Evolutionary conservation across 371 early-diverging fungal genomes (phyloP), one percentile per base, ranked within the genome.

Genomic region (Haplosporangium sp.): DNA sequence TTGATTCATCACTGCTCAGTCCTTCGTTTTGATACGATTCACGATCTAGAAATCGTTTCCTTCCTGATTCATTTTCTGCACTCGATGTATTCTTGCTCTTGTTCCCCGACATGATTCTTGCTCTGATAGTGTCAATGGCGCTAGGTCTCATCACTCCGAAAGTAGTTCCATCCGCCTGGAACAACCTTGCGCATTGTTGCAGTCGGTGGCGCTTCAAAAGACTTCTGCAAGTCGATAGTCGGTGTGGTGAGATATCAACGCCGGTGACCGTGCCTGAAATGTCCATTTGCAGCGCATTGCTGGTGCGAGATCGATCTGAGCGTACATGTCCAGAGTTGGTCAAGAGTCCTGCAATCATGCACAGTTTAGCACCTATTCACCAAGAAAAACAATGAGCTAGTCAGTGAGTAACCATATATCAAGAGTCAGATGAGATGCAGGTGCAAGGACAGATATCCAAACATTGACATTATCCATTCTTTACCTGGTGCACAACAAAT

Each of bases 241-340:
- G 86, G 68, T 92, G 89, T 5, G 68, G 53, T 0, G 92, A 90
- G 41, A 97, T 82, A 77, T 98, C 98, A 0, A 98, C 97, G 1
- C 98, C 98, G 0, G 98, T 98, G 1, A 94, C 92, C 0, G 94
- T 93, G 1, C 98, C 96, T 36, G 77, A 57, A 8, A 79, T 57
- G 42, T 72, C 65, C 73, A 79, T 64, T 8, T 73, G 68, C 18
- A 65, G 56, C n/a, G 68, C 61, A 7, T 60, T 73, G 14, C 62
- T 61, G n/a, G 47, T 64, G 5, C 64, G 61, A 7, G 67, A 59
- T 16, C 73, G 47, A 37, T 79, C 77, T 37, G 57, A 59, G 48
- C 42, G 59, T 10, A 54, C 70, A 55, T 68, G 12, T 20, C 88
- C 90, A 2, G 83, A 67, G 20, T 74, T 62, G 5, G 85, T 85